A percentile compares a stretch with the other conserved stretches of the same genome.
These are phyloP conservation scores for Epicoccum nigrum DNA, from an alignment of 2,329 filamentous ascomycete species.

Conservation along the genomic window DNA sequence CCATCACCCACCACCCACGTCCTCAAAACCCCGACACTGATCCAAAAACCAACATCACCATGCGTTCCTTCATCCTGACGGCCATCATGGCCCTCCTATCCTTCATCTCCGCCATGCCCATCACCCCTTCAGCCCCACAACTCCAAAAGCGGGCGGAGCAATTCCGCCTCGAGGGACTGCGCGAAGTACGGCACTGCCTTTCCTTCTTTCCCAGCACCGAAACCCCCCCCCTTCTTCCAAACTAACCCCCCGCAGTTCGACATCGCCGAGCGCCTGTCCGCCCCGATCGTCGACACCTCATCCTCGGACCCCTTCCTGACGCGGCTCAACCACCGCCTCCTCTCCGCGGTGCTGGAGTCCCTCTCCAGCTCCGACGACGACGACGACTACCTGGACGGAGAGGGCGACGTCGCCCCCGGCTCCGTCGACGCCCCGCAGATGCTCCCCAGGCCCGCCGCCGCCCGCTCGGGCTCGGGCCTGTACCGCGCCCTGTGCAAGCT, in stretches of 20 bases:
- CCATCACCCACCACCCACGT: background rate
- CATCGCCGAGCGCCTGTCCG: conserved; percentile 40
- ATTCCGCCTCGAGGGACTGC: conserved; percentile 41
- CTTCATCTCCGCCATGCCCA: conserved; percentile 39
- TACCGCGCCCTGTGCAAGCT: conserved; percentile 32
- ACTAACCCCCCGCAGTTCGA: conserved; percentile 35
- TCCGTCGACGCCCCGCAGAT: conserved; percentile 42
- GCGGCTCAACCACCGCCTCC: conserved; percentile 31
- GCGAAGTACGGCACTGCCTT: conserved; percentile 45
- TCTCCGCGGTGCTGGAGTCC: conserved; percentile 27
- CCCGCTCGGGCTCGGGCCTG: conserved; percentile 19
- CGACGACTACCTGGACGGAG: conserved; percentile 32
- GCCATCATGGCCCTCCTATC: conserved; percentile 33
- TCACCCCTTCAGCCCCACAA: conserved; percentile 44
- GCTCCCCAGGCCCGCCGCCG: conserved; percentile 33
- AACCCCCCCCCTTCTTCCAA: background rate
- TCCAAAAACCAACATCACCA: conserved; percentile 16
- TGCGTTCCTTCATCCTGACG: conserved; percentile 36
- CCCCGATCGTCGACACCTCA: conserved; percentile 25
- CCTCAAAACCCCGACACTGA: background rate
- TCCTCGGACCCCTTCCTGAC: conserved; percentile 25
- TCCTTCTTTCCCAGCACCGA: too few species aligned
- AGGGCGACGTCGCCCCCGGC: conserved; percentile 46
- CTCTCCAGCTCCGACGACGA: conserved; percentile 16
- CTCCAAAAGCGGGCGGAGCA: conserved; percentile 42